Conservation (phyloP, 257 asterid species). For the Mitragyna speciosa region DNA sequence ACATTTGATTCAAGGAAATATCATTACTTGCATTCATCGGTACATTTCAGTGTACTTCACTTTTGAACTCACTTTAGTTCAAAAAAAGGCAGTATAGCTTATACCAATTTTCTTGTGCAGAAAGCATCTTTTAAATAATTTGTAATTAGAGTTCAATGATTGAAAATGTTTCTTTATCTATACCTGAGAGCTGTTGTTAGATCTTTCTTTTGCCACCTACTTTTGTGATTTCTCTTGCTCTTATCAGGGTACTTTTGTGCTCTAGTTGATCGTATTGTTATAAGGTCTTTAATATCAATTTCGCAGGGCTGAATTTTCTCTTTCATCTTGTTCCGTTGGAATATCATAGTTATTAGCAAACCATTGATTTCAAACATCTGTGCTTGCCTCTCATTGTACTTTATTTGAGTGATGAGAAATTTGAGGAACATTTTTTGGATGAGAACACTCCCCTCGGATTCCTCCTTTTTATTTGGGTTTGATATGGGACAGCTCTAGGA, state of each 20-base stretch:
- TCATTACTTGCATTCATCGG: slow-evolving; percentile 18
- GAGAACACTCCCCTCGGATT: not conserved
- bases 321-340: not conserved
- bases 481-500: not conserved
- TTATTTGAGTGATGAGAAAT: not conserved
- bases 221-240: not conserved
- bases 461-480: not conserved
- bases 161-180: not conserved
- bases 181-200: not conserved
- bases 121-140: not conserved
- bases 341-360: not conserved
- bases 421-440: not conserved
- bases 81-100: not conserved
- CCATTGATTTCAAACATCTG: not conserved
- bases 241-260: not conserved
- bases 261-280: not conserved
- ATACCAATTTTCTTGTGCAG: not conserved
- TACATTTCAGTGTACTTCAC: not conserved
- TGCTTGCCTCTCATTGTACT: not conserved
- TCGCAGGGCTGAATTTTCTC: not conserved
- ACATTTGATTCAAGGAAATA: slow-evolving; percentile 32
- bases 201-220: not conserved
- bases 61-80: not conserved
- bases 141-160: not conserved
- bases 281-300: not conserved